Percentiles rank a stretch among this genome's conserved stretches.
Evolutionary conservation across 768 basidiomycete species (phyloP).

Genomic region (Postia placenta): DNA sequence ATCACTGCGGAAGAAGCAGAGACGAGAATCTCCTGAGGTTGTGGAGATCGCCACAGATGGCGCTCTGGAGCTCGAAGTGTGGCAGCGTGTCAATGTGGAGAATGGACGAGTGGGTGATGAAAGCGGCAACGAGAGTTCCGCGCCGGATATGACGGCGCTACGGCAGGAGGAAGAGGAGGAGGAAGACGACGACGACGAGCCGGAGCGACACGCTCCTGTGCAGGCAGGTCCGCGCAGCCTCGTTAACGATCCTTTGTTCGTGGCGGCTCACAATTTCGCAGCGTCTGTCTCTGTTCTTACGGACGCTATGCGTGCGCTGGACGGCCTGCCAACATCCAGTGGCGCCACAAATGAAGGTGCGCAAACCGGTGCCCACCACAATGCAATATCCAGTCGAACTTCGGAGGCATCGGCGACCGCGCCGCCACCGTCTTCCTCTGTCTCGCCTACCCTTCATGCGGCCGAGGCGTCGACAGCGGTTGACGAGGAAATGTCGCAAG

Average conservation of each 20-base stretch:
- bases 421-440: background rate
- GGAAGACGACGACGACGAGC: no score
- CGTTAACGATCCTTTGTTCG: no score
- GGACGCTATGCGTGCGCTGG: no score
- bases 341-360: no score
- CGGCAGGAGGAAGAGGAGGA: background rate
- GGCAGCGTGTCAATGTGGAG: background rate
- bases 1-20: constrained; percentile 7
- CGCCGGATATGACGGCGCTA: background rate
- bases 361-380: background rate
- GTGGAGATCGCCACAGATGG: constrained; percentile 3
- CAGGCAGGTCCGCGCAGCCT: background rate
- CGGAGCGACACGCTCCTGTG: background rate
- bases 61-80: constrained; percentile 4
- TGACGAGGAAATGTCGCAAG: background rate
- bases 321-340: no score
- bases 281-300: no score
- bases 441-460: background rate
- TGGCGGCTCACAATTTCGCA: no score
- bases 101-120: background rate
- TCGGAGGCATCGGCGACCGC: background rate
- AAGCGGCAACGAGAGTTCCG: background rate
- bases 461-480: background rate
- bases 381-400: no score
- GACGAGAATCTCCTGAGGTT: background rate